phyloP scores from a whole-genome alignment of 768 basidiomycete genomes.

The Pisolithus microcarpus region DNA sequence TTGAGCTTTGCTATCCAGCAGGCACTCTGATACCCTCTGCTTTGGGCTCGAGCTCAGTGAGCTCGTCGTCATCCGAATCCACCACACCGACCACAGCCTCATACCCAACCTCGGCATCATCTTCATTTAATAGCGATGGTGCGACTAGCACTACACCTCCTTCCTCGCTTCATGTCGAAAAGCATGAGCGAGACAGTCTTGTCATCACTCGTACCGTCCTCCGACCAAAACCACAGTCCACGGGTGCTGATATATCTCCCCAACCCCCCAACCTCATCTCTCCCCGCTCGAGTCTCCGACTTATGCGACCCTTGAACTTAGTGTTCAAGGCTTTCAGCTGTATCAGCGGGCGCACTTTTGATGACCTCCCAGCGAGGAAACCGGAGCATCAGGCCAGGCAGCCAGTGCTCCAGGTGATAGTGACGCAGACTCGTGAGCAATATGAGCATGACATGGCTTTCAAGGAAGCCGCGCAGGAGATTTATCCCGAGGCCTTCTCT shows the following conservation, averaged over 20 bases:
- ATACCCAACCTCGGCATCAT: conserved; percentile 15
- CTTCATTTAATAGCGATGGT: conserved; percentile 9
- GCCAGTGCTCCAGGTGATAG: conserved; percentile 27
- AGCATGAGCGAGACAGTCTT: conserved; percentile 25
- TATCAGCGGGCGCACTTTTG: conserved; percentile 26
- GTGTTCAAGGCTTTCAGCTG: conserved; percentile 28
- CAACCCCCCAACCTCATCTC: conserved; percentile 25
- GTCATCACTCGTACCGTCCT: conserved; percentile 33
- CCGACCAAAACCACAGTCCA: conserved; percentile 24
- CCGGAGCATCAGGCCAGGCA: conserved; percentile 3
- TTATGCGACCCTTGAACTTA: conserved; percentile 17
- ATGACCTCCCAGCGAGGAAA: conserved; percentile 20
- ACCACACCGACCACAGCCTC: conserved; percentile 8
- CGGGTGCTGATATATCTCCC: conserved; percentile 21
- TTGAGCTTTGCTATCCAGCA: conserved; percentile 14
- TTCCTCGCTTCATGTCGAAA: conserved; percentile 16
- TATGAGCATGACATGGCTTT: conserved; percentile 29
- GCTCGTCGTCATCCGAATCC: background rate
- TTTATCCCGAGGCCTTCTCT: conserved; percentile 21
- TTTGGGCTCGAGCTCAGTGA: no score
- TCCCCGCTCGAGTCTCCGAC: conserved; percentile 20
- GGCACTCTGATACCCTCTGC: background rate
- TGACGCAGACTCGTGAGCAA: conserved; percentile 27
- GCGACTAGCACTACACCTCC: background rate
- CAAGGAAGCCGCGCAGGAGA: conserved; percentile 22